Evolutionary conservation across 106 monocot species (phyloP).

Genomic region (Allium sativum): DNA sequence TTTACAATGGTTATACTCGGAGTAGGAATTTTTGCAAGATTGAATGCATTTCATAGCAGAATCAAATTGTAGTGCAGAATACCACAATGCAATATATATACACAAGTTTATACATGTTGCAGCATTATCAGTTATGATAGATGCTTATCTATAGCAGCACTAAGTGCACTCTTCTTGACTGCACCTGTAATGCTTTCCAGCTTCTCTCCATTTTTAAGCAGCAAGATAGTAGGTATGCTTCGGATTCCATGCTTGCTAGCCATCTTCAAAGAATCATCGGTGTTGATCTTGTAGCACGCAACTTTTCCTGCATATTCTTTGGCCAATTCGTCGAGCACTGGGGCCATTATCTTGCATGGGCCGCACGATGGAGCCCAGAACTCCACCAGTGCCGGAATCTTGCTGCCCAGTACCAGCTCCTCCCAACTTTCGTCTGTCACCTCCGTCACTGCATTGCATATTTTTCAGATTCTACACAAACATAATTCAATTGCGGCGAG

Average conservation of each 20-base stretch:
- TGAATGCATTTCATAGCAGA: too few relatives aligned
- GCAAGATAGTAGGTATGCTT: constrained; percentile 56
- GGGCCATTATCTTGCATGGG: constrained; percentile 51
- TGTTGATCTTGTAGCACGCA: constrained; percentile 52
- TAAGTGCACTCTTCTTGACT: constrained; percentile 34
- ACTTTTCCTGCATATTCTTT: constrained; percentile 49
- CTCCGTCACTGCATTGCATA: constrained; percentile 23
- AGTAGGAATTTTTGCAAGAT: too few relatives aligned
- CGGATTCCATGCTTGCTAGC: constrained; percentile 44
- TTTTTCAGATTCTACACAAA: too few relatives aligned
- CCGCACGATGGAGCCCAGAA: constrained; percentile 80
- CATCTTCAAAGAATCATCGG: constrained; percentile 47
- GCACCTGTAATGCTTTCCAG: constrained; percentile 54
- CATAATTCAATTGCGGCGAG: background rate
- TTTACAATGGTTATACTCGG: too few relatives aligned
- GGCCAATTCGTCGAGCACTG: constrained; percentile 45
- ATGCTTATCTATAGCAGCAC: constrained; percentile 37
- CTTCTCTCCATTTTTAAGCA: constrained; percentile 59
- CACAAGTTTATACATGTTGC: too few relatives aligned
- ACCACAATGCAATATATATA: too few relatives aligned
- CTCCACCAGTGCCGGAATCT: constrained; percentile 38
- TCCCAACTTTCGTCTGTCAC: constrained; percentile 35
- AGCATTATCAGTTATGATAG: background rate
- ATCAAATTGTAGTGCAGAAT: too few relatives aligned
- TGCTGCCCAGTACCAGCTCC: constrained; percentile 13